Conservation (phyloP, 176 grass and related monocot genomes). For the Metroxylon sagu region DNA sequence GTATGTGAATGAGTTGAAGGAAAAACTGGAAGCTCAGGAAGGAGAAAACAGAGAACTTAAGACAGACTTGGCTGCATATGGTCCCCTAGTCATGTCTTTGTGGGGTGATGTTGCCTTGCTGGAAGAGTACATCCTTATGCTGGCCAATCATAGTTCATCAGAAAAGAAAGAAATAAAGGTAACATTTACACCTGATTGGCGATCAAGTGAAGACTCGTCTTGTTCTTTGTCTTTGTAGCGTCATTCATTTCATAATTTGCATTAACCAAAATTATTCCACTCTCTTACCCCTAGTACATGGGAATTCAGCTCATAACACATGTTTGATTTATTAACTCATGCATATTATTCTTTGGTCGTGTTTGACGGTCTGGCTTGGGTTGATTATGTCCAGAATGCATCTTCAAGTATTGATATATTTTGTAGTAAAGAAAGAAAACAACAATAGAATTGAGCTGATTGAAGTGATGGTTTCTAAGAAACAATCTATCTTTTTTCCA, state of each 20-base stretch:
- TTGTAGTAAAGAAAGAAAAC: too few species aligned
- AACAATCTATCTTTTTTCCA: conserved; percentile 20
- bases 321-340: too few species aligned
- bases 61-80: conserved; percentile 55
- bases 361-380: too few species aligned
- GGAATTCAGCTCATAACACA: too few species aligned
- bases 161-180: conserved; percentile 63
- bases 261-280: too few species aligned
- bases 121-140: conserved; percentile 52
- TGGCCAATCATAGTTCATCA: conserved; percentile 44
- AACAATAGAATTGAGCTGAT: too few species aligned
- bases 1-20: conserved; percentile 54
- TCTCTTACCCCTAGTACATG: too few species aligned
- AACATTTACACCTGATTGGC: conserved; percentile 1
- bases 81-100: conserved; percentile 49
- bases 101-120: conserved; percentile 58
- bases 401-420: too few species aligned
- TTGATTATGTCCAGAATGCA: too few species aligned
- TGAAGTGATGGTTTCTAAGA: background rate
- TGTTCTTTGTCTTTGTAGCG: background rate
- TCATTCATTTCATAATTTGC: background rate
- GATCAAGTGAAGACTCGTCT: background rate
- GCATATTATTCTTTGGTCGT: too few species aligned
- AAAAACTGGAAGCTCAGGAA: conserved; percentile 61
- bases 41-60: conserved; percentile 77